Conservation (phyloP, 495 filamentous ascomycete genomes). For the Margaritispora aquatica region DNA sequence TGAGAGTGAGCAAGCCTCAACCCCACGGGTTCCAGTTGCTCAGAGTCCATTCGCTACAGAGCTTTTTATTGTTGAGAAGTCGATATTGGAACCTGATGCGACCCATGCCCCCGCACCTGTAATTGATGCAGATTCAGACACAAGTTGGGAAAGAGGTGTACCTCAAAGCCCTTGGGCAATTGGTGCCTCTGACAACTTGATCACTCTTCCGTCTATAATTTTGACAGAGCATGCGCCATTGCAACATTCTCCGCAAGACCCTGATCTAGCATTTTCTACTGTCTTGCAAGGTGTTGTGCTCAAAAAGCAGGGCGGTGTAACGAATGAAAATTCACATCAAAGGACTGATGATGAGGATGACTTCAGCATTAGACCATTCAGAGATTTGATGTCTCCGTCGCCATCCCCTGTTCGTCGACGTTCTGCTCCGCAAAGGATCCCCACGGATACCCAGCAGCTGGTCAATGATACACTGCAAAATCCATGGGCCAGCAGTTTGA, state of each 20-base stretch:
- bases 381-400: constrained; percentile 15
- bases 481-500: constrained; percentile 17
- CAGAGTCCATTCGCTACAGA: neutral
- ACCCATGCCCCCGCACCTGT: neutral
- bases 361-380: constrained; percentile 10
- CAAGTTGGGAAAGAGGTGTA: constrained; percentile 9
- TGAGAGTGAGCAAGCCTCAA: neutral
- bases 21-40: neutral
- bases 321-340: neutral
- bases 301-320: neutral
- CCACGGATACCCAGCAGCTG: constrained; percentile 11
- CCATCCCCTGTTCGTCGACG: neutral
- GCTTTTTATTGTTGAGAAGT: neutral
- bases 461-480: constrained; percentile 17
- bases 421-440: neutral
- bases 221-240: neutral
- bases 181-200: neutral
- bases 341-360: neutral
- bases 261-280: neutral
- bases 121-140: neutral
- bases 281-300: neutral
- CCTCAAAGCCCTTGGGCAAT: constrained; percentile 20
- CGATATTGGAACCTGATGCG: neutral
- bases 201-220: neutral
- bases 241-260: neutral